These are phyloP conservation scores for Akanthomyces muscarius DNA, from an alignment of 2,329 filamentous ascomycete genomes.

Conservation along the genomic window DNA sequence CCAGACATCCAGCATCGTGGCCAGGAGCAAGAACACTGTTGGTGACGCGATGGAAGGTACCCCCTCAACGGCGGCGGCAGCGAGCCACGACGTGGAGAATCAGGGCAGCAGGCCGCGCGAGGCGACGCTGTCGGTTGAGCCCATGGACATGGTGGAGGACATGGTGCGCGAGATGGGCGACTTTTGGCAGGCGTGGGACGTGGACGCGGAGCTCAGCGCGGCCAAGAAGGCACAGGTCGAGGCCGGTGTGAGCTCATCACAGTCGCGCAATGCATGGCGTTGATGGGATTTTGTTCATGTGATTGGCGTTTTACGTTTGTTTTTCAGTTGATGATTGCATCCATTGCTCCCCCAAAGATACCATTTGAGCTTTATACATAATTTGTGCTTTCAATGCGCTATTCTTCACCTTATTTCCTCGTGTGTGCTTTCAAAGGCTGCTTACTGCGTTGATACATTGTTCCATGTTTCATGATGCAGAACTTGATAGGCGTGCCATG, in stretches of 20 bases:
- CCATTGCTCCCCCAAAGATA: not conserved
- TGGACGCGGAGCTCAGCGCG: conserved; percentile 34
- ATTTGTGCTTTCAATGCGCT: not conserved
- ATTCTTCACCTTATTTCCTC: not conserved
- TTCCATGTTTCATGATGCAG: not conserved
- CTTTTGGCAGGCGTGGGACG: conserved; percentile 32
- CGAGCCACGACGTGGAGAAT: not conserved
- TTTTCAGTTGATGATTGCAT: not conserved
- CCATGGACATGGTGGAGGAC: conserved; percentile 35
- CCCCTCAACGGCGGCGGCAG: not conserved
- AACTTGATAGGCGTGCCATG: too few species aligned
- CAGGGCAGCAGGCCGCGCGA: not conserved
- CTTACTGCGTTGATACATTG: not conserved
- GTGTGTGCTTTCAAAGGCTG: too few species aligned
- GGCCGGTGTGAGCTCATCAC: conserved; percentile 12
- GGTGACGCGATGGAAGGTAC: conserved; percentile 15
- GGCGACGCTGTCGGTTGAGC: conserved; percentile 25
- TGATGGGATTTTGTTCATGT: not conserved
- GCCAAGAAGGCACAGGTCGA: conserved; percentile 23
- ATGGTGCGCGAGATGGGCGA: conserved; percentile 35
- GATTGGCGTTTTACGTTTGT: not conserved
- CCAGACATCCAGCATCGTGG: not conserved
- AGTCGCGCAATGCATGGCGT: conserved; percentile 27
- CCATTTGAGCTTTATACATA: not conserved
- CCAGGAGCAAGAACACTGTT: not conserved